Evolutionary conservation across 208 protist species (phyloP).

Genomic region (Naegleria lovaniensis): DNA sequence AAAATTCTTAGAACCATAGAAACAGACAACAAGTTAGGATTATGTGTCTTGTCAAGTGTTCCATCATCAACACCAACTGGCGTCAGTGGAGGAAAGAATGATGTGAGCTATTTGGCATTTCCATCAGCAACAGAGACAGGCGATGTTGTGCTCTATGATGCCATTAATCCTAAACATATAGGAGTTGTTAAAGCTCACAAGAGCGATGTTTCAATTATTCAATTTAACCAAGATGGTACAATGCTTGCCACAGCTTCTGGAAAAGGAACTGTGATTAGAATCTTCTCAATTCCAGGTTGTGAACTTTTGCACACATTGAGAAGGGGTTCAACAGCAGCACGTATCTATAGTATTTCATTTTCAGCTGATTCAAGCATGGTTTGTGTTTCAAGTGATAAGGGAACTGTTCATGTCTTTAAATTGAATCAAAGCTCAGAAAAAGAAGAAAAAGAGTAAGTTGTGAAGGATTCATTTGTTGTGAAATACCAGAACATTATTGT

Average conservation of each 20-base stretch:
- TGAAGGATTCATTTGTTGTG: not conserved
- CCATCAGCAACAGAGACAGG: slow-evolving; percentile 20
- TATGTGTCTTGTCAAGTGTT: not conserved
- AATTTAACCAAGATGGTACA: slow-evolving; percentile 45
- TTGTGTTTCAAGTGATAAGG: slow-evolving; percentile 37
- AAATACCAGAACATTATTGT: too few species aligned
- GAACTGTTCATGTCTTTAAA: slow-evolving; percentile 47
- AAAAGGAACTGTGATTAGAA: slow-evolving; percentile 49
- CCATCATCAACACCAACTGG: not conserved
- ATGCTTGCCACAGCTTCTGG: slow-evolving; percentile 44
- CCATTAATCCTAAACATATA: slow-evolving; percentile 22
- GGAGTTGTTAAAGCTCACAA: slow-evolving; percentile 48
- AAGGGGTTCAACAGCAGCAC: slow-evolving; percentile 40
- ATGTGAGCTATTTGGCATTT: not conserved
- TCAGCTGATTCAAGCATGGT: slow-evolving; percentile 31
- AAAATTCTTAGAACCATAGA: slow-evolving; percentile 42
- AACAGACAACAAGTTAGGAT: slow-evolving; percentile 21
- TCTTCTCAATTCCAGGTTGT: slow-evolving; percentile 43
- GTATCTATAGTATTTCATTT: slow-evolving; percentile 44
- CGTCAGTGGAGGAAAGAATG: not conserved
- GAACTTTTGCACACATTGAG: slow-evolving; percentile 40
- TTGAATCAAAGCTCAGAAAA: not conserved
- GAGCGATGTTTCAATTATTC: slow-evolving; percentile 26
- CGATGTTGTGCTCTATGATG: slow-evolving; percentile 44
- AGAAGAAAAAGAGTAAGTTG: not conserved